phyloP scores from a whole-genome alignment of 192 early-diverging fungal species.

The Coemansia sp. region DNA sequence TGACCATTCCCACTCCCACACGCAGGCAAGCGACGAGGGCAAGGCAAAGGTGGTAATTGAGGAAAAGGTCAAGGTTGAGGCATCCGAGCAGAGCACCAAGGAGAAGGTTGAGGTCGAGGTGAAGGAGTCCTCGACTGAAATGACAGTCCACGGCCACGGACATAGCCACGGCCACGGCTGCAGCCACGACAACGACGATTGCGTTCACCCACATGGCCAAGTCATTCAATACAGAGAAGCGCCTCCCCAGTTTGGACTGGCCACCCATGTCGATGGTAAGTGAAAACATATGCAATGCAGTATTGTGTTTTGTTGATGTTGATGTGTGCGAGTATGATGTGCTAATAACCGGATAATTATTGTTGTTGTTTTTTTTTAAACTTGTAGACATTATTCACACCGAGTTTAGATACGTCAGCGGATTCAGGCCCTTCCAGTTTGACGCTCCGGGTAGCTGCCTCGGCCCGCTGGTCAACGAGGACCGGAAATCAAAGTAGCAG shows the following conservation, averaged over 20 bases:
- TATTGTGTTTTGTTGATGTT: not conserved
- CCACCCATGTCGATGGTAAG: slow-evolving; percentile 49
- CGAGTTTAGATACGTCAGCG: slow-evolving; percentile 44
- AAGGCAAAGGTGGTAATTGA: not conserved
- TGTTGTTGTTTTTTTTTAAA: not conserved
- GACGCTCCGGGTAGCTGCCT: slow-evolving; percentile 51
- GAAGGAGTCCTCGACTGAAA: slow-evolving; percentile 3
- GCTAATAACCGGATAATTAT: not conserved
- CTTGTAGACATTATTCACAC: slow-evolving; percentile 44
- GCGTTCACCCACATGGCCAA: slow-evolving; percentile 24
- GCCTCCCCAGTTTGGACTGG: slow-evolving; percentile 47
- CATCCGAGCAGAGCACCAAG: not conserved
- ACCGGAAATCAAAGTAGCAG: slow-evolving; percentile 1
- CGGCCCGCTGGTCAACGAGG: slow-evolving; percentile 18
- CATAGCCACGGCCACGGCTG: slow-evolving; percentile 23
- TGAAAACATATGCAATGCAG: too few relatives aligned
- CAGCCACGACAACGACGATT: slow-evolving; percentile 11
- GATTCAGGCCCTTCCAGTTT: slow-evolving; percentile 51
- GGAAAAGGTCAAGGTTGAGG: slow-evolving; percentile 6
- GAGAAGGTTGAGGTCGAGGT: not conserved
- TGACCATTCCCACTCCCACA: not conserved
- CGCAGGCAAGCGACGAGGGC: not conserved
- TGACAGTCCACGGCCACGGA: slow-evolving; percentile 10
- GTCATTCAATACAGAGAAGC: slow-evolving; percentile 42
- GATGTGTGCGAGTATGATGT: not conserved